Evolutionary conservation across 2,329 filamentous ascomycete genomes (phyloP).

Genomic region (Trichophyton benhamiae): DNA sequence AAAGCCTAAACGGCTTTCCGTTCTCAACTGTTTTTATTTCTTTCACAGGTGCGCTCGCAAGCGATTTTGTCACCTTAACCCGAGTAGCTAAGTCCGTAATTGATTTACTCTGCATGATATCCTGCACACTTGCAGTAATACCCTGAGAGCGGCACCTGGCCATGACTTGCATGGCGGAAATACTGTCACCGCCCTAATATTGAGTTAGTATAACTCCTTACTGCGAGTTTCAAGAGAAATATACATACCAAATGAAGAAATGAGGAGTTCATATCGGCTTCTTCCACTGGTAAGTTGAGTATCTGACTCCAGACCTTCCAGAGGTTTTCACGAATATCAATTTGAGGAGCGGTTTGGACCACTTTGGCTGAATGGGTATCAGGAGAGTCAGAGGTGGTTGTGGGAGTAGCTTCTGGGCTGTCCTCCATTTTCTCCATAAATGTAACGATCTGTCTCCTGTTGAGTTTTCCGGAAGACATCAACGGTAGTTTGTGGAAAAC

Average conservation of each 20-base stretch:
- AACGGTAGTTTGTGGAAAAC: constrained; percentile 15
- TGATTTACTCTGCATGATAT: constrained; percentile 14
- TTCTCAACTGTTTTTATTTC: not conserved
- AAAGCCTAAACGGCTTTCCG: constrained; percentile 12
- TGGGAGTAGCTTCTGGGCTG: not conserved
- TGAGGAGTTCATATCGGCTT: constrained; percentile 17
- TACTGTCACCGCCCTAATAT: constrained; percentile 20
- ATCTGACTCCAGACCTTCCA: constrained; percentile 16
- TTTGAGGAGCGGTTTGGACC: not conserved
- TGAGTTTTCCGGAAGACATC: constrained; percentile 17
- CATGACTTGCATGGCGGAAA: constrained; percentile 19
- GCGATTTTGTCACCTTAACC: not conserved
- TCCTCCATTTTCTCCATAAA: constrained; percentile 11
- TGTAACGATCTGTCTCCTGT: constrained; percentile 15
- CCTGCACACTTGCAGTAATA: constrained; percentile 13
- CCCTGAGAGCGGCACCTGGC: constrained; percentile 13
- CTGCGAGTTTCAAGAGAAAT: constrained; percentile 7
- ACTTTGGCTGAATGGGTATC: not conserved
- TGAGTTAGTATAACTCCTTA: constrained; percentile 6
- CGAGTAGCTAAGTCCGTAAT: constrained; percentile 10
- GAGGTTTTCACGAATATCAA: constrained; percentile 8
- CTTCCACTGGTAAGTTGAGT: constrained; percentile 13
- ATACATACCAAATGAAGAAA: constrained; percentile 20
- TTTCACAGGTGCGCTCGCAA: not conserved
- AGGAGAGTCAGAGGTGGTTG: not conserved